These are phyloP conservation scores for Dunaliella primolecta DNA, from an alignment of 139 green algal species.

Conservation along the genomic window DNA sequence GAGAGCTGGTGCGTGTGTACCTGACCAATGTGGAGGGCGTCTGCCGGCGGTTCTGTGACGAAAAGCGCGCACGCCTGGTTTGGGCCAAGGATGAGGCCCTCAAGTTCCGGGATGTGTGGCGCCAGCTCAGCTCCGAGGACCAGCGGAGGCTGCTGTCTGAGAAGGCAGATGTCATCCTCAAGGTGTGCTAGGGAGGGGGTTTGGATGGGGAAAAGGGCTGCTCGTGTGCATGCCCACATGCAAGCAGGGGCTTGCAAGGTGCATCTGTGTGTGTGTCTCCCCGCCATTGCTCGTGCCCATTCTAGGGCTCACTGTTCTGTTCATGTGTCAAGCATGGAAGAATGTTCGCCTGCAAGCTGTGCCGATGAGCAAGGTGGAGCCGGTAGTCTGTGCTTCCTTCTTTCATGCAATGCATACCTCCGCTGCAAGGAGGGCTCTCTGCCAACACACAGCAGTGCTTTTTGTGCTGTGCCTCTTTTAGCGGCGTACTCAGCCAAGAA, in stretches of 20 bases:
- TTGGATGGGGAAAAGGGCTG: not conserved
- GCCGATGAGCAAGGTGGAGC: no score
- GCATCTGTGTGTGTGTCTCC: no score
- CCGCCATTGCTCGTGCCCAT: no score
- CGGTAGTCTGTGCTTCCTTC: no score
- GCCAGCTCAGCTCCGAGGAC: constrained; percentile 34
- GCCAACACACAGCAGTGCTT: no score
- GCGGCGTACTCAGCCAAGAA: no score
- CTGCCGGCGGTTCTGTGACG: constrained; percentile 89
- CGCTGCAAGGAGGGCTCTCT: no score
- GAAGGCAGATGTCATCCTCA: constrained; percentile 72
- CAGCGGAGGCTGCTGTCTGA: constrained; percentile 57
- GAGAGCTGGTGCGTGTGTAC: constrained; percentile 97
- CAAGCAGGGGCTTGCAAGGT: no score
- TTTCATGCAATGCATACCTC: no score
- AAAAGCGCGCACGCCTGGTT: constrained; percentile 72
- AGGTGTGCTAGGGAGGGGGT: constrained; percentile 43
- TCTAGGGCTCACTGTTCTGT: no score
- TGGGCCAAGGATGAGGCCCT: constrained; percentile 53
- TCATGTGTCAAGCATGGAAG: no score
- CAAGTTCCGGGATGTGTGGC: constrained; percentile 73
- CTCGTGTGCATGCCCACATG: not conserved
- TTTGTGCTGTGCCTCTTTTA: no score
- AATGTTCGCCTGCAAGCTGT: not conserved
- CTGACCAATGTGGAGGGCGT: constrained; percentile 96